Evolutionary conservation across 2,329 filamentous ascomycete genomes (phyloP).

Genomic region (Ciborinia camelliae): DNA sequence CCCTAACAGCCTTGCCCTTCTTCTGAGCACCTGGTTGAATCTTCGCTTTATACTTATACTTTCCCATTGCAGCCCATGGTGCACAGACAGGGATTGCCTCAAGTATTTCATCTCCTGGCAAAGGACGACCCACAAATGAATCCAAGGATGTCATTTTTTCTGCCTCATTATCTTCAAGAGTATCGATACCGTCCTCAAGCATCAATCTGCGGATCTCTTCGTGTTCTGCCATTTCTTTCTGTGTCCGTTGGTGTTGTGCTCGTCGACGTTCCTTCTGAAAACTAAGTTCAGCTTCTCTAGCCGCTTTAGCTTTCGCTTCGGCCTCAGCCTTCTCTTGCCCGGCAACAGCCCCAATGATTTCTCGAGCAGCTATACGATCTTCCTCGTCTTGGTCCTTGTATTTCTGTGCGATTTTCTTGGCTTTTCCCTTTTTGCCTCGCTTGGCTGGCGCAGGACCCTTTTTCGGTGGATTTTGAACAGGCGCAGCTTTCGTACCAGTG

Average conservation of each 20-base stretch:
- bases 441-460: slow-evolving; percentile 48
- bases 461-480: slow-evolving; percentile 39
- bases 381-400: slow-evolving; percentile 95
- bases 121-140: slow-evolving; percentile 70
- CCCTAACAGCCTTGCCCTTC: slow-evolving; percentile 91
- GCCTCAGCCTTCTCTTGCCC: slow-evolving; percentile 66
- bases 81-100: slow-evolving; percentile 62
- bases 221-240: slow-evolving; percentile 71
- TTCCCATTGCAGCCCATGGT: slow-evolving; percentile 60
- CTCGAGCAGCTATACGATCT: slow-evolving; percentile 78
- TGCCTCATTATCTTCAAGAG: slow-evolving; percentile 56
- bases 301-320: slow-evolving; percentile 63
- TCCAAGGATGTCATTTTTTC: slow-evolving; percentile 58
- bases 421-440: slow-evolving; percentile 76
- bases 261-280: slow-evolving; percentile 71
- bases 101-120: slow-evolving; percentile 78
- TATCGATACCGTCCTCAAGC: slow-evolving; percentile 57
- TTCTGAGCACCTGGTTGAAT: slow-evolving; percentile 85
- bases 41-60: slow-evolving; percentile 92
- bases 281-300: slow-evolving; percentile 68
- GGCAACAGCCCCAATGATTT: slow-evolving; percentile 74
- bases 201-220: slow-evolving; percentile 64
- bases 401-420: slow-evolving; percentile 82
- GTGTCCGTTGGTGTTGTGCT: slow-evolving; percentile 74
- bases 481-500: slow-evolving; percentile 30